Evolutionary conservation across 1,284 basidiomycete species (phyloP), one percentile per base, ranked within the genome.

Genomic region (Inonotus obliquus): DNA sequence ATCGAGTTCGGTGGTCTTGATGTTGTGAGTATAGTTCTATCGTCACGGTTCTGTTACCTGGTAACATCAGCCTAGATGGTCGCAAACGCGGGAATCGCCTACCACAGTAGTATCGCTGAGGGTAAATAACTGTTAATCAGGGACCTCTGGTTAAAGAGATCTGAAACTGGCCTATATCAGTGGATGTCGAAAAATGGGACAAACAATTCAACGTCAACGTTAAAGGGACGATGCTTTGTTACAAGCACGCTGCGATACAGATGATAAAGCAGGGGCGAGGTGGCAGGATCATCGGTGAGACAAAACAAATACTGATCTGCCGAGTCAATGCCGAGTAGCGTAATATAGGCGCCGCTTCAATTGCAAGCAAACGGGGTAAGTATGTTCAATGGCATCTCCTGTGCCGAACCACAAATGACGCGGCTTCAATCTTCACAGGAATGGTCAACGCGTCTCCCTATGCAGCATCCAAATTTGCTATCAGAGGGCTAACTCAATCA

Each of bases 261-360:
- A 67, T 67, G 66, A 57, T 67, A 35, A 64, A 65, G 41, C 66
- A 67, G 56, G 59, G 61, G n/a, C 54, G 54, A 45, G 59, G 62
- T 32, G 62, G 65, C 48, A 58, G 61, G 54, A 65, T 61, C 13
- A 60, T 66, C 21, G 65, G 63, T 57, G 52, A 53, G 57, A 45
- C 39, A 23, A 14, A 29, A 9, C 32, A 37, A 48, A 9, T 21
- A 23, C 11, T 41, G 32, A 13, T 19, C n/a, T 41, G 4, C 10
- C n/a, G 9, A 25, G 11, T 29, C 13, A 38, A 38, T 47, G 38
- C 32, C n/a, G 41, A 35, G 44, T 37, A n/a, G 37, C 17, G 10
- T 5, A n/a, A 21, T 48, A 7, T 17, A 61, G 61, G 61, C 37
- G 61, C 61, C 23, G 61, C 61, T 35, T 62, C 61, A 32, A 45